A percentile compares a stretch with the other conserved stretches of the same genome.
These are phyloP conservation scores for Cytospora mali DNA, from an alignment of 2,329 filamentous ascomycete genomes.

Conservation along the genomic window DNA sequence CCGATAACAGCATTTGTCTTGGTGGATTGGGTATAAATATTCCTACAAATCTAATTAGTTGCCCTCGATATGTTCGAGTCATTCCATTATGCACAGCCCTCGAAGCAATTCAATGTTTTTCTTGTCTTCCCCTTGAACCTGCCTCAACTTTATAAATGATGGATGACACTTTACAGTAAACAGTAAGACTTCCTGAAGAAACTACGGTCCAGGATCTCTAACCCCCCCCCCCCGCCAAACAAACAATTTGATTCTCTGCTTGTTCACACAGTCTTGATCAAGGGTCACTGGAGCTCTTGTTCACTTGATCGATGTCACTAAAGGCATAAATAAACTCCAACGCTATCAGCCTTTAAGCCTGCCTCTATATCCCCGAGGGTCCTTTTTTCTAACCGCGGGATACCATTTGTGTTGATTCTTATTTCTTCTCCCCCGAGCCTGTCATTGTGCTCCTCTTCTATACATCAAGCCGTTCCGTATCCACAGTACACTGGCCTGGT, in stretches of 20 bases:
- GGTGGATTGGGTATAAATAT: constrained; percentile 2
- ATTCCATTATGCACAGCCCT: neutral
- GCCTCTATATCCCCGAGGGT: too few relatives aligned
- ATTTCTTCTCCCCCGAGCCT: neutral
- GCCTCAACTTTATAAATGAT: neutral
- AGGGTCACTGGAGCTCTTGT: neutral
- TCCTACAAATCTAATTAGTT: neutral
- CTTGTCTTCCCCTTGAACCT: neutral
- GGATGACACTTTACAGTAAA: neutral
- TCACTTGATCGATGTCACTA: neutral
- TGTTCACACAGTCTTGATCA: neutral
- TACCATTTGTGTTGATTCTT: neutral
- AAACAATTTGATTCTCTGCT: neutral
- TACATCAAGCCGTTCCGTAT: too few relatives aligned
- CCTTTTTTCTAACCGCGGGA: neutral
- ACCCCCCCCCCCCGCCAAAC: too few relatives aligned
- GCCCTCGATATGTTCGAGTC: neutral
- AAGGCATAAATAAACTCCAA: too few relatives aligned
- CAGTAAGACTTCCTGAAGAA: neutral
- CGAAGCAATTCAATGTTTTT: neutral
- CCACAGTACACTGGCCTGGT: neutral
- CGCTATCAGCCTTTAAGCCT: neutral
- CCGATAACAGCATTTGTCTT: neutral
- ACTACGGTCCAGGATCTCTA: too few relatives aligned
- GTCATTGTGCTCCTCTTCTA: neutral